Percentiles rank a stretch among this genome's conserved stretches.
Conservation (phyloP, 2,329 filamentous ascomycete genomes). For the Phymatotrichopsis omnivora region DNA sequence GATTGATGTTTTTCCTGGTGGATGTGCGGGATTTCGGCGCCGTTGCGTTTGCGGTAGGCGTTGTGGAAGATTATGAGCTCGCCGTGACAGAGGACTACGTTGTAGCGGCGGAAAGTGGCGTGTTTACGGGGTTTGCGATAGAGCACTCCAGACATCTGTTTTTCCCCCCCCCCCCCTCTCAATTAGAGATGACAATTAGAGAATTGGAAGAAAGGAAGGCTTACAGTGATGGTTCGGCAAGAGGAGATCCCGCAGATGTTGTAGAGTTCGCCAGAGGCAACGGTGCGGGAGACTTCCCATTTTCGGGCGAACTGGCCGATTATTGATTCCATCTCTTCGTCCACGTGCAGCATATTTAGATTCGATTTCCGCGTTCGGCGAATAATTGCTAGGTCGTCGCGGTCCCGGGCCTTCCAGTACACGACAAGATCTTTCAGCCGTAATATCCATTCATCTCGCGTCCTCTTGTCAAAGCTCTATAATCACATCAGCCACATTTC, state of each 20-base stretch:
- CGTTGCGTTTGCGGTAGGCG: conserved; percentile 44
- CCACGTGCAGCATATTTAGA: conserved; percentile 49
- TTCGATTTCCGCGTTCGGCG: conserved; percentile 50
- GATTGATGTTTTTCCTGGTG: conserved; percentile 51
- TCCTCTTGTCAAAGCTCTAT: conserved; percentile 43
- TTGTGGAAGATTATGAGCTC: conserved; percentile 53
- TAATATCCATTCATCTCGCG: conserved; percentile 52
- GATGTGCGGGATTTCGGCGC: conserved; percentile 48
- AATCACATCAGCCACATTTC: conserved; percentile 28
- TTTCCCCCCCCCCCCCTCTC: background rate
- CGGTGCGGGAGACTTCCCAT: conserved; percentile 56
- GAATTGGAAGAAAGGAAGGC: too few relatives aligned
- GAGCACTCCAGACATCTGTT: conserved; percentile 48
- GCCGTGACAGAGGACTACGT: conserved; percentile 51
- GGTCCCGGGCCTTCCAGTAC: conserved; percentile 52
- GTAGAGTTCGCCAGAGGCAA: conserved; percentile 54
- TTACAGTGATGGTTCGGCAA: conserved; percentile 49
- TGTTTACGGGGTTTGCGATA: conserved; percentile 56
- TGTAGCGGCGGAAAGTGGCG: conserved; percentile 50
- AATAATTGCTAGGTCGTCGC: conserved; percentile 47
- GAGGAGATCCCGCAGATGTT: conserved; percentile 56
- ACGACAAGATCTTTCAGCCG: conserved; percentile 46
- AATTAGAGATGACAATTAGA: background rate
- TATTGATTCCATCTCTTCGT: conserved; percentile 54
- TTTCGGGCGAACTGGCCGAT: conserved; percentile 57